Conservation (phyloP, 1,284 basidiomycete genomes). For the Afroboletus lepidellus region DNA sequence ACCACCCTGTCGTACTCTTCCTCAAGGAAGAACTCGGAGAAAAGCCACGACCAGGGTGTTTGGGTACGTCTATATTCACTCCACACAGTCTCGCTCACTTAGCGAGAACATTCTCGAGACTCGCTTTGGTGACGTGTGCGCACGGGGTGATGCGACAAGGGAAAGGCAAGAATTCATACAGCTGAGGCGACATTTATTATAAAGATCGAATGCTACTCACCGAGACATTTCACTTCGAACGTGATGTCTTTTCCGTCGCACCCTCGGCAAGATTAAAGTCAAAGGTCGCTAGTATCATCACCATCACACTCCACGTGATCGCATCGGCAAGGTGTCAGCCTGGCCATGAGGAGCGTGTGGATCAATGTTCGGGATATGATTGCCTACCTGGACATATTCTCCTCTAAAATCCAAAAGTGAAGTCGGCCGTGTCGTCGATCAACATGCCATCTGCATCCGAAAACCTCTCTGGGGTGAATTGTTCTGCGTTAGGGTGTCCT, state of each 20-base stretch:
- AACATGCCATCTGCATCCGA: conserved; percentile 18
- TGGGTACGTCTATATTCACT: not conserved
- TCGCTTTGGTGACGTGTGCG: conserved; percentile 12
- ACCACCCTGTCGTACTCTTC: no score
- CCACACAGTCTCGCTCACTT: not conserved
- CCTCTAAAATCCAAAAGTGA: conserved; percentile 28
- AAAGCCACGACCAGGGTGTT: no score
- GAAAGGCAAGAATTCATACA: conserved; percentile 9
- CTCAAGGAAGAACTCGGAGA: no score
- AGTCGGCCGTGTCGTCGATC: conserved; percentile 14
- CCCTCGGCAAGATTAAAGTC: conserved; percentile 23
- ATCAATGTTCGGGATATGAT: conserved; percentile 16
- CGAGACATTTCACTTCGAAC: conserved; percentile 16
- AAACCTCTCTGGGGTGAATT: conserved; percentile 28
- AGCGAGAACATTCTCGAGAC: conserved; percentile 5
- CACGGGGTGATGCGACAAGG: conserved; percentile 16
- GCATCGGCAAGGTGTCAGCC: conserved; percentile 19
- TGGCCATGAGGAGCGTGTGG: not conserved
- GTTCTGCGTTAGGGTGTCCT: conserved; percentile 18
- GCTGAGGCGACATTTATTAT: not conserved
- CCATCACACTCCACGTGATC: conserved; percentile 22
- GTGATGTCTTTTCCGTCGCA: conserved; percentile 15
- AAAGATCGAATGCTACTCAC: conserved; percentile 6
- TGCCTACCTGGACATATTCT: conserved; percentile 22
- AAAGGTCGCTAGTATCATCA: conserved; percentile 25